Conservation (phyloP, 495 filamentous ascomycete genomes). For the Aspergillus nanangensis region DNA sequence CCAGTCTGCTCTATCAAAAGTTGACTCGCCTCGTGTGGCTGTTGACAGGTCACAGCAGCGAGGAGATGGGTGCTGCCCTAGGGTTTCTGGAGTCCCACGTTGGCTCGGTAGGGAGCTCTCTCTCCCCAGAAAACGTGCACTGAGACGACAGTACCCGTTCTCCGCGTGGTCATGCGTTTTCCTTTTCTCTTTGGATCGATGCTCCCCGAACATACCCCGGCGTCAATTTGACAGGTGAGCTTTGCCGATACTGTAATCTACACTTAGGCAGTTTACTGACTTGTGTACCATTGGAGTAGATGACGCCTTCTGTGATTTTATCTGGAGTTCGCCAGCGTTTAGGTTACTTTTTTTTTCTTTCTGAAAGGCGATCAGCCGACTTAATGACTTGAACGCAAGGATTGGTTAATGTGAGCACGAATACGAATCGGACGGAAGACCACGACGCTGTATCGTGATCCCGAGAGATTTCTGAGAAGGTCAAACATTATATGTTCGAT, state of each 20-base stretch:
- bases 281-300: no score
- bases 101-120: constrained; percentile 2
- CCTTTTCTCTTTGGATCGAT: background rate
- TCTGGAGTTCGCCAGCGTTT: no score
- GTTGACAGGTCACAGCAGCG: constrained; percentile 35
- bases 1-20: constrained; percentile 35
- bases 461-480: no score
- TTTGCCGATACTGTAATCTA: background rate
- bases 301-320: no score
- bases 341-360: constrained; percentile 8
- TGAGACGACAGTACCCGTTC: no score
- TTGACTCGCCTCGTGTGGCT: constrained; percentile 33
- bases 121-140: no score
- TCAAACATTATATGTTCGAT: no score
- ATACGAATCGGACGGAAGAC: background rate
- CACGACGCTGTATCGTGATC: no score
- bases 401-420: constrained; percentile 11
- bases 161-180: background rate
- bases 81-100: constrained; percentile 26
- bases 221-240: background rate
- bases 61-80: constrained; percentile 25
- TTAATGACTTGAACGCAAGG: constrained; percentile 19
- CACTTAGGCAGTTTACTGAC: background rate
- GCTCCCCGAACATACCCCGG: no score
- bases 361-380: constrained; percentile 2